Conservation (phyloP, 352 stramenopile genomes). For the Plasmopara viticola region DNA sequence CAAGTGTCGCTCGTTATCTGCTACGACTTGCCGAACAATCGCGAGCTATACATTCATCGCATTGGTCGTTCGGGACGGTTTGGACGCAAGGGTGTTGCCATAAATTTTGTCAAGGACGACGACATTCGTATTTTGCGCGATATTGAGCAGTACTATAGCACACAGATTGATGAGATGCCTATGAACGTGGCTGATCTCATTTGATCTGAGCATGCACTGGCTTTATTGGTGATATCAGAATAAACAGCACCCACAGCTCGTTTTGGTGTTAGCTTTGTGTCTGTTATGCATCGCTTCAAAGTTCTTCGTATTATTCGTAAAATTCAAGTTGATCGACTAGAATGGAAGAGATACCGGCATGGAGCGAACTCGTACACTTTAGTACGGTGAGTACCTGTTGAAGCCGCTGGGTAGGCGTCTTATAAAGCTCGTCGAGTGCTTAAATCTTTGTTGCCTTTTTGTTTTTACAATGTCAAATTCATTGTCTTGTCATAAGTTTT, state of each 20-base stretch:
- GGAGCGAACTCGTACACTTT: constrained; percentile 22
- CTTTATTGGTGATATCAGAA: background rate
- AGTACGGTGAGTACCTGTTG: constrained; percentile 30
- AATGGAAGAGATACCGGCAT: too few relatives aligned
- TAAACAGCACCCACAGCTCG: background rate
- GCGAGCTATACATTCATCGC: constrained; percentile 94
- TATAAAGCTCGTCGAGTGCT: constrained; percentile 34
- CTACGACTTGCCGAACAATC: constrained; percentile 95
- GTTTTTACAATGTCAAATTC: background rate
- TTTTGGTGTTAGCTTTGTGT: background rate
- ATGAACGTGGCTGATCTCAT: constrained; percentile 99
- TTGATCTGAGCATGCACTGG: constrained; percentile 66
- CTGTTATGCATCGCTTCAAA: background rate
- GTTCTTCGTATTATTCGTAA: background rate
- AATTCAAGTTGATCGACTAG: background rate
- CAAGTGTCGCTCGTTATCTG: constrained; percentile 97
- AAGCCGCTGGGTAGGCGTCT: constrained; percentile 47
- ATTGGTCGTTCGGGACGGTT: constrained; percentile 96
- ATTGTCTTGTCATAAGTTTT: constrained; percentile 3
- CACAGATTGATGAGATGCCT: constrained; percentile 99
- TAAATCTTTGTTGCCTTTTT: constrained; percentile 33
- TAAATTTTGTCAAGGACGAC: constrained; percentile 97
- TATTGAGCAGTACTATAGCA: constrained; percentile 99
- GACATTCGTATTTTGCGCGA: constrained; percentile 95
- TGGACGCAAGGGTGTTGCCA: constrained; percentile 95